phyloP scores from a whole-genome alignment of 2,329 filamentous ascomycete species.

The Phialophora chinensis region DNA sequence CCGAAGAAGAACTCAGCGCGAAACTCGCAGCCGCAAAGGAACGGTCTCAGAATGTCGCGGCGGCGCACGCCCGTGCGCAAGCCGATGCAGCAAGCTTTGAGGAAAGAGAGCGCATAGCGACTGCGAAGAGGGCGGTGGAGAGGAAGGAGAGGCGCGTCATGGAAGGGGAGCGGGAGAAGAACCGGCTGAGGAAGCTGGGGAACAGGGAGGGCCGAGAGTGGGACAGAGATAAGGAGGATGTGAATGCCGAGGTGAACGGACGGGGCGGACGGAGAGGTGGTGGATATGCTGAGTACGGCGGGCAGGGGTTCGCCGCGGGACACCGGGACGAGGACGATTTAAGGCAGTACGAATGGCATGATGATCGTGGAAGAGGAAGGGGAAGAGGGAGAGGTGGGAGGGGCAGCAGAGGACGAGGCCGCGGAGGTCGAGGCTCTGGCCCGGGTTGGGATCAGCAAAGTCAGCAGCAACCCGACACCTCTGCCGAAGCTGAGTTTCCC shows the following conservation, averaged over 20 bases:
- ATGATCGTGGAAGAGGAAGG: constrained; percentile 30
- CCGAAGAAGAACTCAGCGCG: constrained; percentile 66
- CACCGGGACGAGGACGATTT: constrained; percentile 35
- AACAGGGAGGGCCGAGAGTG: constrained; percentile 65
- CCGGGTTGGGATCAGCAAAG: background rate
- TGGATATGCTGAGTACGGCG: constrained; percentile 3
- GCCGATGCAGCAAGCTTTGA: constrained; percentile 70
- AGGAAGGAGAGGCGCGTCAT: constrained; percentile 60
- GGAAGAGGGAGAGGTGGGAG: constrained; percentile 32
- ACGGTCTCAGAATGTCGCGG: constrained; percentile 64
- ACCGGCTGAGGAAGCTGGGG: constrained; percentile 64
- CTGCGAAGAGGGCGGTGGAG: constrained; percentile 60
- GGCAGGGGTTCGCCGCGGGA: constrained; percentile 26
- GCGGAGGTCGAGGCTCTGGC: constrained; percentile 14
- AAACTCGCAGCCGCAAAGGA: constrained; percentile 67
- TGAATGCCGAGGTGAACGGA: constrained; percentile 38
- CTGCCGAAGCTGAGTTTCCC: constrained; percentile 38
- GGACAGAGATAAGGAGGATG: constrained; percentile 67
- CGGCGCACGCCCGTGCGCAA: constrained; percentile 69
- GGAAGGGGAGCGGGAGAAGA: constrained; percentile 68
- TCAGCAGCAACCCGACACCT: constrained; percentile 29
- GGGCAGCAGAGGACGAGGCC: constrained; percentile 24
- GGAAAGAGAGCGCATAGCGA: constrained; percentile 65
- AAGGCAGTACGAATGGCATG: constrained; percentile 38
- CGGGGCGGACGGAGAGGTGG: constrained; percentile 22